These are phyloP conservation scores for Microsporum audouinii DNA, from an alignment of 2,329 filamentous ascomycete species.

Conservation along the genomic window DNA sequence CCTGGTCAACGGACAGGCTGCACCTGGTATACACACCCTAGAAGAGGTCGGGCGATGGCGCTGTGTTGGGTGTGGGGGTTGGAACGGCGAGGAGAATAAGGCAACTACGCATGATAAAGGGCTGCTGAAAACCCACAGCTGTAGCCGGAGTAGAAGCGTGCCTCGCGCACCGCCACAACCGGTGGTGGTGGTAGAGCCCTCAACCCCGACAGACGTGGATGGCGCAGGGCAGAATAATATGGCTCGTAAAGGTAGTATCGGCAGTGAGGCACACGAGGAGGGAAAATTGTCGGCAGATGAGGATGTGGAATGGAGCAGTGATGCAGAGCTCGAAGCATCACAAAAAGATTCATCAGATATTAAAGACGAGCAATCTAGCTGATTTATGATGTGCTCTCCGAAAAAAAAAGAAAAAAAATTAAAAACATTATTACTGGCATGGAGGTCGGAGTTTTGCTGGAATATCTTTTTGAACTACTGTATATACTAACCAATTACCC, in stretches of 20 bases:
- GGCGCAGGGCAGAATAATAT: background rate
- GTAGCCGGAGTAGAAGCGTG: conserved; percentile 4
- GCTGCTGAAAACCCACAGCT: background rate
- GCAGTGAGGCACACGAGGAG: background rate
- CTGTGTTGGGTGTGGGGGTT: conserved; percentile 70
- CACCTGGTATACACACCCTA: conserved; percentile 65
- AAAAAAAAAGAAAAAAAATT: too few relatives aligned
- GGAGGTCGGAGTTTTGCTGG: background rate
- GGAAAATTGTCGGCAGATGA: conserved; percentile 5
- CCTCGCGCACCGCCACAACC: background rate
- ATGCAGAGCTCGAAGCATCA: background rate
- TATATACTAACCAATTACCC: background rate
- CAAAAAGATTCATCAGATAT: background rate
- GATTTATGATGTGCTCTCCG: background rate
- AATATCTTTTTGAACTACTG: background rate
- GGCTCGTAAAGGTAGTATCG: conserved; percentile 3
- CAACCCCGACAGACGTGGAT: background rate
- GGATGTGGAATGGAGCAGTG: conserved; percentile 1
- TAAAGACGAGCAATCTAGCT: background rate
- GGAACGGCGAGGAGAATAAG: conserved; percentile 74
- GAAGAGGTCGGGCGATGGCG: conserved; percentile 78
- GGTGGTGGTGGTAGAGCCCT: background rate
- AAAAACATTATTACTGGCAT: background rate
- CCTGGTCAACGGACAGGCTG: conserved; percentile 89
- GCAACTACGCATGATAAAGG: conserved; percentile 7